These are phyloP conservation scores for Withania somnifera DNA, from an alignment of 305 asterid species.

Conservation along the genomic window DNA sequence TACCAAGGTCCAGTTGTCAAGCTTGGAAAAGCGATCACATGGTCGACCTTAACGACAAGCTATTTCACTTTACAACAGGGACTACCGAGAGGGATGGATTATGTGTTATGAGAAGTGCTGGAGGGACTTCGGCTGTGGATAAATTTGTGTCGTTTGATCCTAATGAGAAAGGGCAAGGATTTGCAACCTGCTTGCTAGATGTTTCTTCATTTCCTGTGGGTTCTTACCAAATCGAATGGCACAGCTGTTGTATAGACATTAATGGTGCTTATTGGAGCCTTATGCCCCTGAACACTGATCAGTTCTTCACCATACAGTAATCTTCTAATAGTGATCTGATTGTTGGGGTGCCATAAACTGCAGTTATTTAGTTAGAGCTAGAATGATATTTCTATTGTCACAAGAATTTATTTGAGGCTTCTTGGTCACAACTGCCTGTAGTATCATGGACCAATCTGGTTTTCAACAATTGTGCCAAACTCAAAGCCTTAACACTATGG, in stretches of 20 bases:
- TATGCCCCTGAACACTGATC: conserved; percentile 45
- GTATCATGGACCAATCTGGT: neutral
- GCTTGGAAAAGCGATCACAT: conserved; percentile 29
- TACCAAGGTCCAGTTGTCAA: conserved; percentile 14
- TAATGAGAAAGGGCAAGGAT: conserved; percentile 56
- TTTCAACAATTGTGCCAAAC: neutral
- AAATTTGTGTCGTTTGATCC: conserved; percentile 40
- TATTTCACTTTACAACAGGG: conserved; percentile 31
- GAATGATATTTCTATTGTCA: neutral
- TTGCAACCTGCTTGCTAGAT: conserved; percentile 68
- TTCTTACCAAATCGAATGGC: conserved; percentile 63
- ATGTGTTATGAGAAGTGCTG: conserved; percentile 3
- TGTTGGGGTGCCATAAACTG: neutral
- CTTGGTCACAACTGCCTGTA: neutral
- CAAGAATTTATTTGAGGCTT: no score
- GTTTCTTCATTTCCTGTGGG: conserved; percentile 53
- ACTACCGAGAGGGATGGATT: conserved; percentile 14
- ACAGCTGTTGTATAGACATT: conserved; percentile 44
- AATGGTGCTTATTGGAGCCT: conserved; percentile 63
- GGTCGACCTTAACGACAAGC: conserved; percentile 40
- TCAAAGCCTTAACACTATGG: neutral
- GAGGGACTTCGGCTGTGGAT: conserved; percentile 14
- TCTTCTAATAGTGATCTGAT: neutral
- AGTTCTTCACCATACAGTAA: conserved; percentile 26
- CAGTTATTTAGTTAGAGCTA: neutral